Conservation (phyloP, 106 monocot genomes). For the Dendrobium chrysotoxum region DNA sequence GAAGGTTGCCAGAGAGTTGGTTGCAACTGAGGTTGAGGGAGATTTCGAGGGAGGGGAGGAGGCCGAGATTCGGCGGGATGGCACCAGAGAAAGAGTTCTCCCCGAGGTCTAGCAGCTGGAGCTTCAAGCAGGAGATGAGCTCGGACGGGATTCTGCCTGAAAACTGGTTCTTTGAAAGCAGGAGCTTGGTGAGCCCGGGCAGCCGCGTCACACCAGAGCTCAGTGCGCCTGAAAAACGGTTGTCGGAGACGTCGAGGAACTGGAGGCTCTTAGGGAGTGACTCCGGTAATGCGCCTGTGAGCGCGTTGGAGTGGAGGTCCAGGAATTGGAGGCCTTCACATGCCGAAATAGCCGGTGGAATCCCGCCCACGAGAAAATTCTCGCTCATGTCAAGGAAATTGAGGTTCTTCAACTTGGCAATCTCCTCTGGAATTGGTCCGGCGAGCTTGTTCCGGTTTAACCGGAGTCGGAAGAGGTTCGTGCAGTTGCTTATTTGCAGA, state of each 20-base stretch:
- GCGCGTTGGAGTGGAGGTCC: constrained; percentile 76
- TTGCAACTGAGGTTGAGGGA: constrained; percentile 89
- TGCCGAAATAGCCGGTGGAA: constrained; percentile 53
- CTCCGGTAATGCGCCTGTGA: constrained; percentile 52
- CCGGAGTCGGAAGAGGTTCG: constrained; percentile 63
- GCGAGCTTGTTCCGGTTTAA: constrained; percentile 51
- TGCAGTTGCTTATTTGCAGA: constrained; percentile 72
- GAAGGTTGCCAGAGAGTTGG: constrained; percentile 59
- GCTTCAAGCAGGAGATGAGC: constrained; percentile 54
- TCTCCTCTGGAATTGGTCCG: constrained; percentile 67
- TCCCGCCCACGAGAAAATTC: constrained; percentile 47
- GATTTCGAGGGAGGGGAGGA: constrained; percentile 74
- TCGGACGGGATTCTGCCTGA: constrained; percentile 60
- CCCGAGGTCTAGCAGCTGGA: constrained; percentile 77
- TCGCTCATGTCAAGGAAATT: constrained; percentile 78
- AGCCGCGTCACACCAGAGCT: constrained; percentile 36
- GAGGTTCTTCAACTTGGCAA: constrained; percentile 56
- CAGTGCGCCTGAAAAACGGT: constrained; percentile 46
- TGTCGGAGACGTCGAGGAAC: constrained; percentile 69
- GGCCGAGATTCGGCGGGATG: constrained; percentile 60
- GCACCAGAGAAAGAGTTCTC: constrained; percentile 57
- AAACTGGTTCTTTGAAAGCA: constrained; percentile 48
- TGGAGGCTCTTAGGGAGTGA: constrained; percentile 47
- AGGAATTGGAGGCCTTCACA: constrained; percentile 66
- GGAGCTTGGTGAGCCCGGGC: constrained; percentile 66